Evolutionary conservation across 108 stramenopile genomes (phyloP).

Genomic region (Cyclotella choctawhatcheeana): DNA sequence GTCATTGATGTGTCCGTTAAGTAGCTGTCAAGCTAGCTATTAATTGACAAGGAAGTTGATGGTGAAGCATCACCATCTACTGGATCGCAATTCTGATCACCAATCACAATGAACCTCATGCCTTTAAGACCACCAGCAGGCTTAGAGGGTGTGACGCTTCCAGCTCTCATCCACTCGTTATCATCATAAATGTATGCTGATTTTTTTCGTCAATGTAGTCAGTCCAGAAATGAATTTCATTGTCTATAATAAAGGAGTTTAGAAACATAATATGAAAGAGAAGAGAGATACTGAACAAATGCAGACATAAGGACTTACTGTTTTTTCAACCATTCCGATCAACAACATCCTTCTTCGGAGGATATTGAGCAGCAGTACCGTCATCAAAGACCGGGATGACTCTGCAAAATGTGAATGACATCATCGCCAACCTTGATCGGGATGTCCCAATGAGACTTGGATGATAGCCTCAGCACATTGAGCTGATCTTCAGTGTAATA

Average conservation of each 20-base stretch:
- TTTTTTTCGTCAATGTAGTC: neutral
- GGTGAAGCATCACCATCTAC: slow-evolving; percentile 5
- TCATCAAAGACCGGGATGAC: slow-evolving; percentile 11
- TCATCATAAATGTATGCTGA: slow-evolving; percentile 9
- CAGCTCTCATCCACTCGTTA: neutral
- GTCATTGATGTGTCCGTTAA: neutral
- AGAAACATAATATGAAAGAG: neutral
- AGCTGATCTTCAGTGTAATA: slow-evolving; percentile 2
- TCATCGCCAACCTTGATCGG: neutral
- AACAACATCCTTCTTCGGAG: neutral
- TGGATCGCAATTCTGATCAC: slow-evolving; percentile 5
- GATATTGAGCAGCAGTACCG: slow-evolving; percentile 2
- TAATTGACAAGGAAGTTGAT: neutral
- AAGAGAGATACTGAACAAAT: neutral
- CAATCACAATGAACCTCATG: neutral
- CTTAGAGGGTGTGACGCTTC: neutral
- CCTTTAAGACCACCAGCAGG: neutral
- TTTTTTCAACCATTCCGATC: slow-evolving; percentile 13
- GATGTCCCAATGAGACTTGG: neutral
- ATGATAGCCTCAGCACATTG: neutral
- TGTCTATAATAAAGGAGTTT: neutral
- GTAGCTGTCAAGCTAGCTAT: neutral
- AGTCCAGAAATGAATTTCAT: slow-evolving; percentile 7
- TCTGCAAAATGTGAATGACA: neutral
- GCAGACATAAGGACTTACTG: neutral